Percentiles rank a stretch among this genome's conserved stretches.
Conservation (phyloP, 176 grass and related monocot genomes). For the Secale cereale region DNA sequence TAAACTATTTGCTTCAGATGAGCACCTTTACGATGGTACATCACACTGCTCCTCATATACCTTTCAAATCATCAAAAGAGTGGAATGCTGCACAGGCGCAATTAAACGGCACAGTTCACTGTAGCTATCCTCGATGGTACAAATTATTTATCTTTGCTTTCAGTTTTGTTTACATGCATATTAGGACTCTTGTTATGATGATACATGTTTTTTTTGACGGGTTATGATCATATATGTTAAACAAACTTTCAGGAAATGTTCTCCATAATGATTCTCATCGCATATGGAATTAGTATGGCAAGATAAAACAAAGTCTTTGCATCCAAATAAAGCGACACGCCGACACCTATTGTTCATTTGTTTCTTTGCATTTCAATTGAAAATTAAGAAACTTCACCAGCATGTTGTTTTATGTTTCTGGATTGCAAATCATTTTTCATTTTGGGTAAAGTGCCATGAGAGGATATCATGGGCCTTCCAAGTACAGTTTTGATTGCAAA, state of each 20-base stretch:
- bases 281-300: not conserved
- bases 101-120: conserved; percentile 91
- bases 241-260: not conserved
- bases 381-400: conserved; percentile 3
- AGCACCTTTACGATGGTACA: conserved; percentile 99
- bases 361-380: not conserved
- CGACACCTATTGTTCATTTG: not conserved
- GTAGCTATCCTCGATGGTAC: conserved; percentile 88
- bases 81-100: conserved; percentile 96
- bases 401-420: not conserved
- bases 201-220: too few relatives aligned
- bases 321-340: conserved; percentile 22
- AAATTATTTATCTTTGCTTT: not conserved
- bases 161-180: not conserved
- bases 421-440: not conserved
- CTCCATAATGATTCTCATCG: conserved; percentile 1
- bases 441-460: not conserved
- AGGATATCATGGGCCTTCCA: not conserved
- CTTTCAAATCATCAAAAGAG: conserved; percentile 92
- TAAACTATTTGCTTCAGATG: conserved; percentile 59
- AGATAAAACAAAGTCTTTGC: not conserved
- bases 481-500: not conserved
- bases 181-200: not conserved
- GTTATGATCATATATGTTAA: not conserved
- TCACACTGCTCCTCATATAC: conserved; percentile 99